phyloP scores from a whole-genome alignment of 1,284 basidiomycete species.

The Moesziomyces globuligerus region DNA sequence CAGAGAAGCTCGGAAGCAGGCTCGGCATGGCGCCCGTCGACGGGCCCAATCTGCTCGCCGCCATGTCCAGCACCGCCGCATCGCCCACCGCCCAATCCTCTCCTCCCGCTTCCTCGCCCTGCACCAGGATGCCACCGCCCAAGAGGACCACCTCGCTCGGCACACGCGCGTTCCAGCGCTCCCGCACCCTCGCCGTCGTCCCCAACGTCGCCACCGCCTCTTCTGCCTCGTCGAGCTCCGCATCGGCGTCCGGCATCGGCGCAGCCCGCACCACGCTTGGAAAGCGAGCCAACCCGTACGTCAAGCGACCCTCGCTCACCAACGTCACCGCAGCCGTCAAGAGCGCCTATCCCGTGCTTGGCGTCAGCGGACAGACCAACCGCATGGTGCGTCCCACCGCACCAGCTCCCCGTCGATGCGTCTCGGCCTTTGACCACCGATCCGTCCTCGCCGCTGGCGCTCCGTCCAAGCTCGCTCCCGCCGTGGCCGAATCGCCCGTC shows the following conservation, averaged over 20 bases:
- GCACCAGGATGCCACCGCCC: slow-evolving; percentile 40
- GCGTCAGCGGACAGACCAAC: slow-evolving; percentile 27
- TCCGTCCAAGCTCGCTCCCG: slow-evolving; percentile 14
- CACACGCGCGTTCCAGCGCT: slow-evolving; percentile 37
- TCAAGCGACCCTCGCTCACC: slow-evolving; percentile 44
- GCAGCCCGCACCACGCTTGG: slow-evolving; percentile 39
- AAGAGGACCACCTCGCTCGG: slow-evolving; percentile 42
- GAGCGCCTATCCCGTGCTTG: slow-evolving; percentile 51
- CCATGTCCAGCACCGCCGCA: slow-evolving; percentile 34
- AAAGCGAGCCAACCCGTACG: slow-evolving; percentile 57
- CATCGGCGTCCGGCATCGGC: slow-evolving; percentile 12
- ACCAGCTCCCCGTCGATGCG: slow-evolving; percentile 51
- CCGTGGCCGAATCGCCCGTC: slow-evolving; percentile 13
- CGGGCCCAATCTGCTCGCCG: slow-evolving; percentile 36
- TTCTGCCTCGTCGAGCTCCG: slow-evolving; percentile 4
- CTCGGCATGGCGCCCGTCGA: slow-evolving; percentile 27
- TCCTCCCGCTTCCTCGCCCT: slow-evolving; percentile 39
- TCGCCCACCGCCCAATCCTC: slow-evolving; percentile 37
- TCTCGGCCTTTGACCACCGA: slow-evolving; percentile 49
- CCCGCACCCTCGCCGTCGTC: slow-evolving; percentile 38
- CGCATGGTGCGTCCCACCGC: slow-evolving; percentile 36
- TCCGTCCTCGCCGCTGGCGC: slow-evolving; percentile 11
- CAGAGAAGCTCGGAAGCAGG: slow-evolving; percentile 40
- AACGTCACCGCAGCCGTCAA: slow-evolving; percentile 23
- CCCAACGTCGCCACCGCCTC: slow-evolving; percentile 9